phyloP scores from a whole-genome alignment of 441 rosid genomes.

The Croton setiger region DNA sequence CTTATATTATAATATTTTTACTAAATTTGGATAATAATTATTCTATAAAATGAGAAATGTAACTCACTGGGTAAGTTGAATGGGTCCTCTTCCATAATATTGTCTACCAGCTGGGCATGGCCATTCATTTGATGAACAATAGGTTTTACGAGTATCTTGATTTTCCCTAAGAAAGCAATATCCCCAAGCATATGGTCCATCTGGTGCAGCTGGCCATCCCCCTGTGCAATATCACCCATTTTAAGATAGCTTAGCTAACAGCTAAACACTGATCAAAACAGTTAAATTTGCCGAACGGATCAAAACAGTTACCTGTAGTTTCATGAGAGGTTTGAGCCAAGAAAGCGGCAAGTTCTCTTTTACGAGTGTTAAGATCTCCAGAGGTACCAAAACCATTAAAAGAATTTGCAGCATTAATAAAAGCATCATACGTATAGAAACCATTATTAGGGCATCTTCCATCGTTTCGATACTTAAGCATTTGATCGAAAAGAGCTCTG shows the following conservation, averaged over 20 bases:
- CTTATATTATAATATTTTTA: too few species aligned
- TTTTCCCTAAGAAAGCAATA: slow-evolving; percentile 27
- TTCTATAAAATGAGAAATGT: neutral
- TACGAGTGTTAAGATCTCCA: slow-evolving; percentile 22
- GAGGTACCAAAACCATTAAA: slow-evolving; percentile 34
- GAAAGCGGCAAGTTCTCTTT: slow-evolving; percentile 34
- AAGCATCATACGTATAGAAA: slow-evolving; percentile 36
- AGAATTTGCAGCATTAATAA: slow-evolving; percentile 25
- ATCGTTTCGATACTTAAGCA: slow-evolving; percentile 30
- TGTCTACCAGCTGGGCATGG: slow-evolving; percentile 28
- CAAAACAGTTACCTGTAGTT: too few species aligned
- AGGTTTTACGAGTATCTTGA: neutral
- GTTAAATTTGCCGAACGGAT: too few species aligned
- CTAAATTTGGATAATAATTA: too few species aligned
- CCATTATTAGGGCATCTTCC: slow-evolving; percentile 22
- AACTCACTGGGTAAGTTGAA: slow-evolving; percentile 33
- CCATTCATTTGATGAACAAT: slow-evolving; percentile 24
- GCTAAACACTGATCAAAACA: too few species aligned
- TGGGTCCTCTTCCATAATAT: slow-evolving; percentile 31
- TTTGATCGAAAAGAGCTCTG: slow-evolving; percentile 25
- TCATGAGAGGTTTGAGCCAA: slow-evolving; percentile 41
- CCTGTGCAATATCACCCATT: neutral
- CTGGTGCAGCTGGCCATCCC: slow-evolving; percentile 23
- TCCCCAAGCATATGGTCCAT: slow-evolving; percentile 38
- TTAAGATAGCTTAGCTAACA: too few species aligned